Base-by-base conservation (phyloP, 2,329 filamentous ascomycete genomes). In the Neonectria coccinea region DNA sequence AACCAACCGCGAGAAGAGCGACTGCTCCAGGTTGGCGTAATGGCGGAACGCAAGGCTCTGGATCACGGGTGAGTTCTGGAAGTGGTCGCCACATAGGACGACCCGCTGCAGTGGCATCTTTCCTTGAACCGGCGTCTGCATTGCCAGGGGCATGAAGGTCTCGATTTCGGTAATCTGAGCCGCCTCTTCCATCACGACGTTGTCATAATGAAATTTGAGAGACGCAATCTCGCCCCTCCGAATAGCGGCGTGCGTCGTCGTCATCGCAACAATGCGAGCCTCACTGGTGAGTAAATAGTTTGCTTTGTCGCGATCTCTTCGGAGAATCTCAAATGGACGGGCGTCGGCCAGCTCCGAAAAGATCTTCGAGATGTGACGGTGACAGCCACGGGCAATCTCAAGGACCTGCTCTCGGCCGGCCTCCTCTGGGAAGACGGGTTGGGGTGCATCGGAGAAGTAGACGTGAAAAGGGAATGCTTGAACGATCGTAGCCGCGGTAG, bases 221-320 rank as follows among this genome's bases (percentile, higher is more conserved):
- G 88, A 86, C 1, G 93, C 91, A 72, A 99, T 98, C 74, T 98
- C 95, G 67, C 93, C 89, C 67, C 95, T 86, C 66, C 94, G 89
- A 86, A 99, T 99, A 1, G 96, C 96, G 5, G 96, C 97, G 78
- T 99, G 96, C 0, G 97, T 99, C 4, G 94, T 97, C 18, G 96
- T 99, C 97, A 99, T 99, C 62, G 96, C 97, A 69, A 99, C 91
- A 67, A 99, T 96, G 39, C 96, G 91, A n/a, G 97, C 97, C 79
- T 98, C 95, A 74, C 94, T 97, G 6, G 94, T 91, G 36, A 99
- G 87, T 6, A 99, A 88, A 75, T 99, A 99, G 78, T 98, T 98
- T 56, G 94, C 92, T 81, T 97, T 97, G 77, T 99, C 96, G 39
- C 92, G 90, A 68, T 94, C 92, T 59, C 91, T 91, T 56, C 94